Conservation (phyloP, 2,329 filamentous ascomycete species). For the Sclerotinia minor region DNA sequence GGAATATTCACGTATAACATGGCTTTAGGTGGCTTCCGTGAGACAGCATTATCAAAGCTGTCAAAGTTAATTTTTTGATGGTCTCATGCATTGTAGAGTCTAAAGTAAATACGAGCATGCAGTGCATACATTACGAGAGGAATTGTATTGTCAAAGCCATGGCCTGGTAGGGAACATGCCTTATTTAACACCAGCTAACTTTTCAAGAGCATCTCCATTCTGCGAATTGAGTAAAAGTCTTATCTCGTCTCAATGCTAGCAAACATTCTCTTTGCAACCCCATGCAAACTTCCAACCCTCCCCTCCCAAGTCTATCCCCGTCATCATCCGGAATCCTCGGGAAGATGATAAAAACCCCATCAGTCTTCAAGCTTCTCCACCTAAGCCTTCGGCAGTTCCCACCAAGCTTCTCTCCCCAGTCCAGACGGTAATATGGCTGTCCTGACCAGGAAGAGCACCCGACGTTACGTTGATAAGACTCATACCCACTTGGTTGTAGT, state of each 20-base stretch:
- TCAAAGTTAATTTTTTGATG: no score
- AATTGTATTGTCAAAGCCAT: neutral
- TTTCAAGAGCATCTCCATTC: constrained; percentile 7
- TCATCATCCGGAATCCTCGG: constrained; percentile 1
- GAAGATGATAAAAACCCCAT: constrained; percentile 12
- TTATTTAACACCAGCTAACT: neutral
- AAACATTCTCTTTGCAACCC: constrained; percentile 12
- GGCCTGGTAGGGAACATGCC: neutral
- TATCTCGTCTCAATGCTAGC: neutral
- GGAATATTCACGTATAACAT: neutral
- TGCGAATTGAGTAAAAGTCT: constrained; percentile 2
- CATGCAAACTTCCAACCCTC: constrained; percentile 2
- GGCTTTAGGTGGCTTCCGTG: neutral
- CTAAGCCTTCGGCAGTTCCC: constrained; percentile 10
- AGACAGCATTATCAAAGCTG: neutral
- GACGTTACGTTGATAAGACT: neutral
- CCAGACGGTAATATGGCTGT: neutral
- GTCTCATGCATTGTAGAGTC: no score
- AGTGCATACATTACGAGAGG: no score
- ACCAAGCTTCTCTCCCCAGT: neutral
- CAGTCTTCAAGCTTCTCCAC: constrained; percentile 16
- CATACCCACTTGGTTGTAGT: neutral
- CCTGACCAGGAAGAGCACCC: constrained; percentile 13
- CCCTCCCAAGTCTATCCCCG: neutral
- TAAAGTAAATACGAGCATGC: no score